Evolutionary conservation across 306 rosid genomes (phyloP).

Genomic region (Medicago ruthenica): DNA sequence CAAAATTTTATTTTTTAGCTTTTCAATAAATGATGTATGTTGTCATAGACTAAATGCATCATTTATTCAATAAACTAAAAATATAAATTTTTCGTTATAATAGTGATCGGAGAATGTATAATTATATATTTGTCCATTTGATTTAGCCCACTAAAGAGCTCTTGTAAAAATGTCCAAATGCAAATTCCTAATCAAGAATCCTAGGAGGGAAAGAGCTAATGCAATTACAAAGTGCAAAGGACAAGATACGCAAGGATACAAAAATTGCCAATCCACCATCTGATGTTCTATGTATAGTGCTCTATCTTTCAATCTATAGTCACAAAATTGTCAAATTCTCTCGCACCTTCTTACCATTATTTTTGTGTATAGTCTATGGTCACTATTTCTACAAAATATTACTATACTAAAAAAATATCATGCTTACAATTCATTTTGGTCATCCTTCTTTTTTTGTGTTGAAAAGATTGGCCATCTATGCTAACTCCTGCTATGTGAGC

Average conservation of each 20-base stretch:
- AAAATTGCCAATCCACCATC: constrained; percentile 31
- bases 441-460: too few species aligned
- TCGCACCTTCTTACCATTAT: background rate
- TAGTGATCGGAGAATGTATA: too few species aligned
- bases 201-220: background rate
- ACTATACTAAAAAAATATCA: background rate
- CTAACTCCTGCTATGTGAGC: background rate
- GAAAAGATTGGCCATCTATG: background rate
- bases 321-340: background rate
- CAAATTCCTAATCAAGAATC: background rate
- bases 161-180: constrained; percentile 16
- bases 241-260: constrained; percentile 6
- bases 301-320: constrained; percentile 12
- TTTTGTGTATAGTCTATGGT: background rate
- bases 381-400: background rate
- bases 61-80: too few species aligned
- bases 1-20: too few species aligned
- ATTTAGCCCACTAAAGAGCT: background rate
- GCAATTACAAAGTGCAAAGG: background rate
- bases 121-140: background rate
- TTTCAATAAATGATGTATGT: too few species aligned
- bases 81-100: too few species aligned
- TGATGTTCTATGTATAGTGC: constrained; percentile 17
- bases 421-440: background rate
- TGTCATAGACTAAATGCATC: too few species aligned